Evolutionary conservation across 768 basidiomycete genomes (phyloP), one percentile per base, ranked within the genome.

Genomic region (Mrakia frigida): DNA sequence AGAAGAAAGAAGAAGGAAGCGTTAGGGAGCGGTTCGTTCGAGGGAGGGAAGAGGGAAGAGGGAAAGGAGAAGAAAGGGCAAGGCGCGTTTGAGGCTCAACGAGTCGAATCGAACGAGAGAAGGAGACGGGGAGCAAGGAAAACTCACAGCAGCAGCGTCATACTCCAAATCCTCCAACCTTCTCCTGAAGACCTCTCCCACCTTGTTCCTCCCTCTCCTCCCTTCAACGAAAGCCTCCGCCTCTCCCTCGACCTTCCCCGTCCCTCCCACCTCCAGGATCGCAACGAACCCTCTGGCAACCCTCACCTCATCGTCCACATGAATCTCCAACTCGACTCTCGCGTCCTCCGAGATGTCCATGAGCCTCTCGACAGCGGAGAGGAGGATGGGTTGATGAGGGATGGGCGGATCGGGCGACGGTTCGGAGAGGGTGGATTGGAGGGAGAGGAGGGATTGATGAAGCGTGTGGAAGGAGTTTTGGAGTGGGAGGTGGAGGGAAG

Each of bases 241-340:
- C 76, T 89, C 87, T 2, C 74, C 77, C 78, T 88, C 86, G 11
- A 89, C 81, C 46, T 87, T 86, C 6, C 83, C 79, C 35, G 77
- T 77, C n/a, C 70, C 78, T 78, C 79, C 80, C n/a, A 79, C 80
- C 37, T 41, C 83, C 18, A 92, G 84, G n/a, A 92, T 81, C 0
- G 90, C 88, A 79, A 89, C 88, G 77, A 89, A 93, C 4, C 91
- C 91, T 11, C 86, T 86, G 10, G 85, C 84, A 0, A 90, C 85
- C 21, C 93, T 86, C 16, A 86, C 86, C 78, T 91, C 91, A 80
- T 94, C 92, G 2, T 90, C 87, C 14, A 89, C 84, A 33, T 88
- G 87, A 56, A 93, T 93, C 83, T 93, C 92, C 31, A 94, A 84
- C 81, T 93, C 92, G 14, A 94, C 92, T 0, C 91, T 88, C 1